Base-by-base conservation (phyloP, 257 asterid genomes). In the Cruciata laevipes region DNA sequence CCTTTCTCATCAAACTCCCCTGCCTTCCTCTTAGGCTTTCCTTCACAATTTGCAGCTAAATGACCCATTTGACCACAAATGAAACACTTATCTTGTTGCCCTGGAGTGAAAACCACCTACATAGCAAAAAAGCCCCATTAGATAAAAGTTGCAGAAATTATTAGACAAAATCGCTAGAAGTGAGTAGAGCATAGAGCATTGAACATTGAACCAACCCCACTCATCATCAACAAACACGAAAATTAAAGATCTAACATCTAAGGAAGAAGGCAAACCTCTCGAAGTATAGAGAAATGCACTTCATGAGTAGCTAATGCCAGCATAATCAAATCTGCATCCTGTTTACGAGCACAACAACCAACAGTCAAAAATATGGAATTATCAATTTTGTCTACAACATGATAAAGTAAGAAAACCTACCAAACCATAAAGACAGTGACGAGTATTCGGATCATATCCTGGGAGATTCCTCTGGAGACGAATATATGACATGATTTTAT, bases 1-100 rank as follows among this genome's bases (percentile, higher is more conserved):
- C 93, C 88, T 84, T 91, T 91, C 84, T 91, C 98, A 79, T 91
- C 96, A 81, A 89, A 91, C 73, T 91, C 95, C 77, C 98, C 98
- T 25, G 95, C 87, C 82, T 91, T 91, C 70, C 96, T 86, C 82
- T 93, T 93, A n/a, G 88, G 84, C 82, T 93, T 93, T 66, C 99
- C 97, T 82, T 93, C 88, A 71, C 97, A 93, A 20, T 75, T 70
- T 69, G 96, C 95, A 58, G 97, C 99, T 65, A 88, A 71, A 82
- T 93, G 99, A 52, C 99, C 99, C 83, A 93, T 69, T 85, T 93
- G 97, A 81, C 99, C 98, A 73, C 98, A 93, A 63, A 93, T 72
- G 77, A 93, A 93, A 70, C 98, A 93, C 81, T 90, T 93, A 71
- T 87, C 97, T 83, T 88, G 99, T 74, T 92, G 98, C 38, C 98